phyloP scores from a whole-genome alignment of 768 basidiomycete species.

The Collybia sordida region DNA sequence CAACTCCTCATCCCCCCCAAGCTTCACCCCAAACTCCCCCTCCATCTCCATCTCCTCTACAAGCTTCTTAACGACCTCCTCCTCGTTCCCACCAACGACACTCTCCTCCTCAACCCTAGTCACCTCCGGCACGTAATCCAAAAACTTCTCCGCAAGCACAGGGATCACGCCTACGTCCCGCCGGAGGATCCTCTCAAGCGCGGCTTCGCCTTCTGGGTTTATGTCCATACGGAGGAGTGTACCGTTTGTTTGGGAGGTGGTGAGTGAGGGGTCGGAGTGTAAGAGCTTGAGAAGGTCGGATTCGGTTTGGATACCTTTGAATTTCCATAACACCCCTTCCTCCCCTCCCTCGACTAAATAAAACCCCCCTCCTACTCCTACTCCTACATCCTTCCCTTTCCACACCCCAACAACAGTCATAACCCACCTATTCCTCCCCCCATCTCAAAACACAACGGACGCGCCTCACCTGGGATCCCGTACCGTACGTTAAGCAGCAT shows the following conservation, averaged over 20 bases:
- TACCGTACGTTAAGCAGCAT: conserved; percentile 32
- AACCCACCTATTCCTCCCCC: conserved; percentile 15
- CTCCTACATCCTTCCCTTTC: conserved; percentile 8
- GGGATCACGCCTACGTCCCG: conserved; percentile 31
- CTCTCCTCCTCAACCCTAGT: conserved; percentile 10
- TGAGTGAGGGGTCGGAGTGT: conserved; percentile 9
- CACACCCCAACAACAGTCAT: conserved; percentile 6
- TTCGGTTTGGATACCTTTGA: conserved; percentile 12
- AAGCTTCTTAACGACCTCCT: background rate
- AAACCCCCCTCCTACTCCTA: conserved; percentile 10
- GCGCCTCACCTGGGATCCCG: conserved; percentile 28
- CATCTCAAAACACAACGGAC: conserved; percentile 29
- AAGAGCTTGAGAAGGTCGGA: conserved; percentile 14
- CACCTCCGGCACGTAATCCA: conserved; percentile 26
- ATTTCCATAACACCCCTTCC: conserved; percentile 6
- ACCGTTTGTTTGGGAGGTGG: conserved; percentile 2
- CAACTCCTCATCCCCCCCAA: background rate
- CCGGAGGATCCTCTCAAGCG: conserved; percentile 23
- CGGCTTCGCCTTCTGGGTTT: conserved; percentile 22
- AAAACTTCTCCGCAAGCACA: conserved; percentile 25
- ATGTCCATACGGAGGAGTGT: conserved; percentile 14
- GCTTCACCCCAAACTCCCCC: background rate
- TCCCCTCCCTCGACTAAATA: conserved; percentile 15
- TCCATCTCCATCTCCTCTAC: background rate
- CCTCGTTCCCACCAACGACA: background rate